These are phyloP conservation scores for Fusarium sp. DNA, from an alignment of 2,329 filamentous ascomycete genomes.

Conservation along the genomic window DNA sequence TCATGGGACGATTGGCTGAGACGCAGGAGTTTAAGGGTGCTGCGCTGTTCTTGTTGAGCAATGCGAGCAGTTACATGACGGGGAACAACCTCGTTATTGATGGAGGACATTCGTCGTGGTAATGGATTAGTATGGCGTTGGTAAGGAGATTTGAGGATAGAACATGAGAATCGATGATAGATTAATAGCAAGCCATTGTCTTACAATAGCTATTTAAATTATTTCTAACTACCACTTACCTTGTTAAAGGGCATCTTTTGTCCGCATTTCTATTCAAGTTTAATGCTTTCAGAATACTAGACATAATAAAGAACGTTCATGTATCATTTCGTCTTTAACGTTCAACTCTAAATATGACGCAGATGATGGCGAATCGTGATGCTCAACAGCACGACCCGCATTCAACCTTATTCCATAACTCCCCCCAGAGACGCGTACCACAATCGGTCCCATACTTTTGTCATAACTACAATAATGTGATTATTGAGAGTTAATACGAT, in stretches of 20 bases:
- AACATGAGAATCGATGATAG: neutral
- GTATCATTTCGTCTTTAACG: too few species aligned
- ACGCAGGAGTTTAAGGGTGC: slow-evolving; percentile 79
- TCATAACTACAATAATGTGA: neutral
- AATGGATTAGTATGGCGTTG: neutral
- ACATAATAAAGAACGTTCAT: too few species aligned
- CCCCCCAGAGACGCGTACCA: too few species aligned
- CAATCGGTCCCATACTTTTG: neutral
- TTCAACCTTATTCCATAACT: neutral
- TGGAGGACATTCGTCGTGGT: slow-evolving; percentile 75
- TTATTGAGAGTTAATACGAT: too few species aligned
- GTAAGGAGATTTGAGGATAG: neutral
- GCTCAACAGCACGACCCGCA: neutral
- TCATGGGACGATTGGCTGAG: slow-evolving; percentile 77
- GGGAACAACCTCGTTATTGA: slow-evolving; percentile 78
- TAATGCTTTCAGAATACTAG: too few species aligned
- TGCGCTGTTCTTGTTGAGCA: slow-evolving; percentile 78
- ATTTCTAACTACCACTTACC: too few species aligned
- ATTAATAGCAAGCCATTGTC: slow-evolving; percentile 6
- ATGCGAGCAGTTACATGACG: slow-evolving; percentile 81
- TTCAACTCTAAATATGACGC: too few species aligned
- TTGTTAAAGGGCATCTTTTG: too few species aligned
- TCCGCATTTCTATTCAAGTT: too few species aligned
- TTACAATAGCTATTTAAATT: neutral
- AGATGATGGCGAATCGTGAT: neutral